Evolutionary conservation across 1,284 basidiomycete genomes (phyloP).

Genomic region (Rhodotorula sp.): DNA sequence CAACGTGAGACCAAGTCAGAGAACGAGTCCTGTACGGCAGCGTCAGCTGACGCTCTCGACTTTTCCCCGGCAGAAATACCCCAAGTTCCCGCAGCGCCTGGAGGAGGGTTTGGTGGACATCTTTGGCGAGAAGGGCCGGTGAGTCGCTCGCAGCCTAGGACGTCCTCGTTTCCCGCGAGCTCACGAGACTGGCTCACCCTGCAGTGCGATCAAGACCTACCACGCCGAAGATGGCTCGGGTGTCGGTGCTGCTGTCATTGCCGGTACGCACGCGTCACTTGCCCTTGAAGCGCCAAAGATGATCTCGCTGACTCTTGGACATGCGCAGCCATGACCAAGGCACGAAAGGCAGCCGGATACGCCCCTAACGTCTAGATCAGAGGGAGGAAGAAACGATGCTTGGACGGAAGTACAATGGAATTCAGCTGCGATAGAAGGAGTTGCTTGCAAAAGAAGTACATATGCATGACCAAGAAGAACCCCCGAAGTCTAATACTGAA

Average conservation of each 20-base stretch:
- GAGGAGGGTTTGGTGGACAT: constrained; percentile 86
- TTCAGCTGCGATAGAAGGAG: not conserved
- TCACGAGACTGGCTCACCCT: no score
- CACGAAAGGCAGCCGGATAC: constrained; percentile 57
- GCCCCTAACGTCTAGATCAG: constrained; percentile 46
- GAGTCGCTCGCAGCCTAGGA: not conserved
- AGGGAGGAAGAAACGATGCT: not conserved
- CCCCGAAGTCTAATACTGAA: constrained; percentile 3
- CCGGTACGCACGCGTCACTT: constrained; percentile 58
- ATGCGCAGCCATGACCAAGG: constrained; percentile 62
- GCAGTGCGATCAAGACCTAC: constrained; percentile 71
- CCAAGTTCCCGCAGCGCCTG: constrained; percentile 82
- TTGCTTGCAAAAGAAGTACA: constrained; percentile 4
- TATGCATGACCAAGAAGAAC: not conserved
- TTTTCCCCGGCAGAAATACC: constrained; percentile 78
- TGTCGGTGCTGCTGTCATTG: constrained; percentile 94
- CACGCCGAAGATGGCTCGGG: constrained; percentile 94
- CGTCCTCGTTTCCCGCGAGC: not conserved
- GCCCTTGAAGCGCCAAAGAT: no score
- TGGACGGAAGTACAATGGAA: not conserved
- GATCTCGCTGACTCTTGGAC: not conserved
- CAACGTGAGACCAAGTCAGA: constrained; percentile 62
- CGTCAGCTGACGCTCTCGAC: not conserved
- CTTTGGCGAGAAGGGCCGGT: constrained; percentile 80
- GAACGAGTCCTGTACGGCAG: not conserved